These are phyloP conservation scores for Mycena haematopus DNA, from an alignment of 768 basidiomycete species.

Conservation along the genomic window DNA sequence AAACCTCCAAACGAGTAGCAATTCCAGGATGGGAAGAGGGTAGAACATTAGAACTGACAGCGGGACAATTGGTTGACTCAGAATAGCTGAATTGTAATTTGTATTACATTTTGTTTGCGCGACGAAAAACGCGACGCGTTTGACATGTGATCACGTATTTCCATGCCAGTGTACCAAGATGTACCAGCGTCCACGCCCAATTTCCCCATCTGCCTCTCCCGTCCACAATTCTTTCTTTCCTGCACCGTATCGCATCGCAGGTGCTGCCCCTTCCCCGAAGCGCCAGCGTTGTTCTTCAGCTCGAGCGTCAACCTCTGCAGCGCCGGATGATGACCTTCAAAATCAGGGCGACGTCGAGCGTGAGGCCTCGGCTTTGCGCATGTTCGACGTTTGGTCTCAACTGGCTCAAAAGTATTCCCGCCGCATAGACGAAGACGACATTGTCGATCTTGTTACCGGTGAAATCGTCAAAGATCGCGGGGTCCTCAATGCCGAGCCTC, in stretches of 20 bases:
- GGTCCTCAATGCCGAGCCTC: too few relatives aligned
- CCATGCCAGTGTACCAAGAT: too few relatives aligned
- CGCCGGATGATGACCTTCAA: constrained; percentile 48
- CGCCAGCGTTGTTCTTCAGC: constrained; percentile 50
- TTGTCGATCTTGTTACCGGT: too few relatives aligned
- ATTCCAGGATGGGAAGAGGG: constrained; percentile 42
- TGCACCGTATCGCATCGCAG: too few relatives aligned
- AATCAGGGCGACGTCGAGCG: too few relatives aligned
- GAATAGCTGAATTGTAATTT: not conserved
- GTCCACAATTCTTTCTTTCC: constrained; percentile 36
- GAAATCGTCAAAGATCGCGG: too few relatives aligned
- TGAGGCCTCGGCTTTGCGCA: too few relatives aligned
- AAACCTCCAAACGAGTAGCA: constrained; percentile 47
- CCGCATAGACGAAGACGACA: too few relatives aligned
- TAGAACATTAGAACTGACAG: constrained; percentile 2
- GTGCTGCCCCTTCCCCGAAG: constrained; percentile 52
- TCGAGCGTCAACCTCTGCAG: constrained; percentile 46
- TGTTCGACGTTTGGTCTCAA: too few relatives aligned
- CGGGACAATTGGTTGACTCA: constrained; percentile 1
- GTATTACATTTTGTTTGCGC: not conserved
- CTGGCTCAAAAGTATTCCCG: too few relatives aligned
- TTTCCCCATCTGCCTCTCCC: constrained; percentile 62
- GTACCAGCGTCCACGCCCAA: constrained; percentile 19
- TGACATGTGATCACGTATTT: constrained; percentile 10
- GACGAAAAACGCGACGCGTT: constrained; percentile 5